Base-by-base conservation (phyloP, 164 flowering plant species). In the Buxus sempervirens region DNA sequence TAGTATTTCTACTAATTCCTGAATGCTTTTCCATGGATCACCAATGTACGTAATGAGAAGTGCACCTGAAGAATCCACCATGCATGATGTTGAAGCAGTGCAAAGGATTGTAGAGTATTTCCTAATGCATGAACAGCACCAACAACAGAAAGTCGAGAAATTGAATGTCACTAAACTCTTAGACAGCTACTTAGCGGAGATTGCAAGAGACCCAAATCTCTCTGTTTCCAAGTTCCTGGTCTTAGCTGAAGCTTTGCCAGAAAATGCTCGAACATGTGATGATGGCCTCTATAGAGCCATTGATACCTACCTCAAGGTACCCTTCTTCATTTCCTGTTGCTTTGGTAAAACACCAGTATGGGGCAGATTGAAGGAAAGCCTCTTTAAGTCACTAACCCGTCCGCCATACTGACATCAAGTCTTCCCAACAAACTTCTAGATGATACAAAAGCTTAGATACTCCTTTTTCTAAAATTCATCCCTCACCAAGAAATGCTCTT, bases 221-320 rank as follows among this genome's bases (percentile, higher is more conserved):
- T 74, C 93, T 22, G 72, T 83, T 61, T 69, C 85, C 32, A 87
- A 85, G 65, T 93, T 93, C 60, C 92, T 81, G 67, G 83, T 79
- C 54, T 69, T 91, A 42, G 91, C 93, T 9, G 93, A 90, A 70
- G 67, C 84, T 18, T 72, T 91, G 75, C 90, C 94, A 7, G 81
- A 74, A 66, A 73, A 77, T 65, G 83, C 91, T 42, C 73, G 96
- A 64, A 70, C 76, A 58, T 88, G 92, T 74, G 73, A 93, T 71
- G 98, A 93, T 63, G 98, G 96, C 48, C 86, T 90, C 20, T 93
- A 93, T 60, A 80, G 97, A 79, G 97, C 98, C 71, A 86, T 91
- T 26, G 98, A 93, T 62, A 84, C 83, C 62, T 93, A 88, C 55
- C 86, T 91, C 64, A 91, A 93, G 98, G 98, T 90, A 62, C 55